Evolutionary conservation across 345 rosid species (phyloP).

Genomic region (Heritiera littoralis): DNA sequence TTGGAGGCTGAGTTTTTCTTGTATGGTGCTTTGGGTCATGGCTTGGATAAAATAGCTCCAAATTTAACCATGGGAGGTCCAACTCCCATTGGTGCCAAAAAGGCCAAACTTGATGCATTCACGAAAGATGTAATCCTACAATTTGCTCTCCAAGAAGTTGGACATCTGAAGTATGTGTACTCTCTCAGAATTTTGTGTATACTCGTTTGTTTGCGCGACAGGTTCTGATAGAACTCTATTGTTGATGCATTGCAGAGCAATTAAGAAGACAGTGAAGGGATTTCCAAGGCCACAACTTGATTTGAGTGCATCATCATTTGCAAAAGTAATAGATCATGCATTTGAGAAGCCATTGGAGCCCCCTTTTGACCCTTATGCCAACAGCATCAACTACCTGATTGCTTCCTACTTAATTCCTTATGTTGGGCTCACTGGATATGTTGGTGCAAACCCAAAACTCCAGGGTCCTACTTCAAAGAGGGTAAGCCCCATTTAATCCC

Average conservation of each 20-base stretch:
- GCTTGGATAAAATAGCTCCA: constrained; percentile 73
- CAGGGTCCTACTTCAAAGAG: constrained; percentile 43
- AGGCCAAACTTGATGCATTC: constrained; percentile 61
- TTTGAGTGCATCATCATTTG: constrained; percentile 59
- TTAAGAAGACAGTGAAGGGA: constrained; percentile 59
- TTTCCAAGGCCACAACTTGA: constrained; percentile 81
- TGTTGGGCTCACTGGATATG: constrained; percentile 82
- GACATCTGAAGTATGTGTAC: constrained; percentile 62
- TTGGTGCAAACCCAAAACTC: constrained; percentile 72
- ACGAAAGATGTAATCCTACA: constrained; percentile 65
- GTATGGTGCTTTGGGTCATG: constrained; percentile 68
- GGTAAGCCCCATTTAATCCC: constrained; percentile 34
- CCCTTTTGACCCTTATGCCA: constrained; percentile 73
- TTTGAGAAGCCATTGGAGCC: constrained; percentile 49
- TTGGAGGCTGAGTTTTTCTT: constrained; percentile 93
- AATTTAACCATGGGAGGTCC: constrained; percentile 71
- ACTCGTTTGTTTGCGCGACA: background rate
- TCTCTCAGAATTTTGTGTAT: background rate
- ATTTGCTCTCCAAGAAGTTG: constrained; percentile 90
- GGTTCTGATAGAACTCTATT: background rate
- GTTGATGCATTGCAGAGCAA: constrained; percentile 48
- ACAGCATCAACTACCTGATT: constrained; percentile 57
- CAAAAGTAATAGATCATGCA: constrained; percentile 53
- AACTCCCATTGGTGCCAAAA: constrained; percentile 59
- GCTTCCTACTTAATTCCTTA: constrained; percentile 80